Evolutionary conservation across 805 yeast genomes (phyloP).

Genomic region (Metschnikowia corniflorae): DNA sequence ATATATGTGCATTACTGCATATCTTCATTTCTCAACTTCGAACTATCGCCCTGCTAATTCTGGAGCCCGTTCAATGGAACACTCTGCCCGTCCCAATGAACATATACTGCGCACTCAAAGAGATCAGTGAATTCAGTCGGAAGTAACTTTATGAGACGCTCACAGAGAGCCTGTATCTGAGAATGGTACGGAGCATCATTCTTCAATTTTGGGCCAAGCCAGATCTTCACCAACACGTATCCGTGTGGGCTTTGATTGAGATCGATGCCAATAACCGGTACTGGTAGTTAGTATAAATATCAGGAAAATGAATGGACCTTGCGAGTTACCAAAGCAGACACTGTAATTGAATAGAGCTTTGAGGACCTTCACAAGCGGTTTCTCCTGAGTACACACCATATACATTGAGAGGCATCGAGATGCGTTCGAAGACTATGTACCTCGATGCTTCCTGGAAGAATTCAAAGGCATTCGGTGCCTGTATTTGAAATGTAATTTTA

Average conservation of each 20-base stretch:
- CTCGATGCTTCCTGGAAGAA: constrained; percentile 4
- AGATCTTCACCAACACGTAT: constrained; percentile 10
- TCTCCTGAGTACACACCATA: constrained; percentile 3
- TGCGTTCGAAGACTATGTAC: constrained; percentile 2
- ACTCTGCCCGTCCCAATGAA: constrained; percentile 2
- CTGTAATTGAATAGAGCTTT: no score
- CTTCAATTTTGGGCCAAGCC: constrained; percentile 9
- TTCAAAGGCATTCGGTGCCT: background rate
- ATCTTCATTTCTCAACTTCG: no score
- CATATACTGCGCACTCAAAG: constrained; percentile 1
- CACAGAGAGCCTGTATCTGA: background rate
- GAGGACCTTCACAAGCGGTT: no score
- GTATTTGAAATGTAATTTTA: constrained; percentile 9
- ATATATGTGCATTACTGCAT: no score
- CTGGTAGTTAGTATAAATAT: no score
- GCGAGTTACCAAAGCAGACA: no score
- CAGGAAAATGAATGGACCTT: no score
- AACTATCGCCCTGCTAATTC: no score
- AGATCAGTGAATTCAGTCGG: background rate
- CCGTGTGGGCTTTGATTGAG: constrained; percentile 2
- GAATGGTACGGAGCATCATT: background rate
- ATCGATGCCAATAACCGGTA: constrained; percentile 12
- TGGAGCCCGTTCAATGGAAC: no score
- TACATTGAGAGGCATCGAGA: constrained; percentile 1
- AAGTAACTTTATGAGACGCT: background rate